Evolutionary conservation across 2,329 filamentous ascomycete genomes (phyloP), one percentile per base, ranked within the genome.

Genomic region (Fusarium sp.): DNA sequence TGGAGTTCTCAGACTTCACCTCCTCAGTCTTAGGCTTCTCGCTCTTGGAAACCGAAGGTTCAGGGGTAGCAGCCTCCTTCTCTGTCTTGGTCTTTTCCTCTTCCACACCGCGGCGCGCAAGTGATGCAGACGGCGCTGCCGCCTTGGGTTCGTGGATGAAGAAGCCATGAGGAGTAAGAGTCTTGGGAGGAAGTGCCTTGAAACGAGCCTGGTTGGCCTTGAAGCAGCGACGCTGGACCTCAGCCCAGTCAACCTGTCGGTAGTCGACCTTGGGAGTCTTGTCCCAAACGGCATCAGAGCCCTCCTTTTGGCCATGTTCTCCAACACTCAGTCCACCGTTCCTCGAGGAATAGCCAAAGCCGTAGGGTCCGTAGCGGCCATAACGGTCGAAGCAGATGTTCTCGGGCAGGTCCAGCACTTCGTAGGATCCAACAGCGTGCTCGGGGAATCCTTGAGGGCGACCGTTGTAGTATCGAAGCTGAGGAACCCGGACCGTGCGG

Each of bases 371-470:
- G 33, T 97, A 90, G 73, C 95, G 90, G 4, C 96, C 96, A 80
- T 94, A 97, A 2, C 97, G 90, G 76, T 99, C 97, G 80, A 98
- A 98, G 84, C 97, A 99, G 56, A 98, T 90, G 78, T 97, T 93
- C 75, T 97, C 91, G 20, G 93, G 90, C 39, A 98, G 85, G 0
- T 92, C 92, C 14, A 98, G 84, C 45, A 96, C 82, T 11, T 95
- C 91, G 78, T 98, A 95, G 0, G 95, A 97, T n/a, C 97, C 97
- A 79, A 96, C 89, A 3, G 94, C 90, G 68, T 95, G 90, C 58
- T 97, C 91, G 0, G 97, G 97, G 81, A 97, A 97, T 1, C 95
- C 96, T 68, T 90, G 88, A 0, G 95, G 93, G 3, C 97, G 89
- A 4, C 96, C 96, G 13, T 92, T 86, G 76, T 94, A 95, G 75